Percentiles rank a stretch among this genome's conserved stretches.
Conservation (phyloP, 2,329 filamentous ascomycete genomes). For the Neopestalotiopsis clavispora region DNA sequence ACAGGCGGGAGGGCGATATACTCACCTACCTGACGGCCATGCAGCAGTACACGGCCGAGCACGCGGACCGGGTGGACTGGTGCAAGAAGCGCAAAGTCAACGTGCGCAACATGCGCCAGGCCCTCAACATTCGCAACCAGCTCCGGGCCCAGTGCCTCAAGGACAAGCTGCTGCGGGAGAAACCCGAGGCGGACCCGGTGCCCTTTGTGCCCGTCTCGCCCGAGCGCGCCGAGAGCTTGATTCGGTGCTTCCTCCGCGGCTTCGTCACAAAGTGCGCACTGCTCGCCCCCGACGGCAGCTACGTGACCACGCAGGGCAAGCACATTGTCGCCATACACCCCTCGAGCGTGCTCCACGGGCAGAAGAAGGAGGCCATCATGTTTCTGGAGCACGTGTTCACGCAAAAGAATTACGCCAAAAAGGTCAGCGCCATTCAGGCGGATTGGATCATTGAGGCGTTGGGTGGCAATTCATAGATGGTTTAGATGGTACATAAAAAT, state of each 20-base stretch:
- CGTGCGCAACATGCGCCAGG: slow-evolving; percentile 65
- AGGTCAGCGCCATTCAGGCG: slow-evolving; percentile 54
- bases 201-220: slow-evolving; percentile 60
- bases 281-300: slow-evolving; percentile 64
- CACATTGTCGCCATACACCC: slow-evolving; percentile 67
- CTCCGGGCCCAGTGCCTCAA: slow-evolving; percentile 60
- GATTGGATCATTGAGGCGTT: slow-evolving; percentile 17
- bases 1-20: slow-evolving; percentile 68
- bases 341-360: slow-evolving; percentile 64
- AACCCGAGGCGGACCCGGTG: slow-evolving; percentile 56
- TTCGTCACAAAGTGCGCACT: slow-evolving; percentile 67
- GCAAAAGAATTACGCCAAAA: slow-evolving; percentile 69
- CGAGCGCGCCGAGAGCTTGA: slow-evolving; percentile 56
- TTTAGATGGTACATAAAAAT: not conserved
- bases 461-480: slow-evolving; percentile 1
- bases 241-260: slow-evolving; percentile 67
- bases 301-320: slow-evolving; percentile 63
- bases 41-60: slow-evolving; percentile 64
- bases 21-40: slow-evolving; percentile 68
- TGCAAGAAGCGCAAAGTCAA: slow-evolving; percentile 63
- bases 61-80: slow-evolving; percentile 59
- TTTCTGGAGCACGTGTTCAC: slow-evolving; percentile 72
- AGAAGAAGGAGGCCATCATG: slow-evolving; percentile 71
- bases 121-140: slow-evolving; percentile 65
- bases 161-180: slow-evolving; percentile 53